Evolutionary conservation across 176 grass and related monocot genomes (phyloP), one percentile per base, ranked within the genome.

Genomic region (Luzula sylvatica): DNA sequence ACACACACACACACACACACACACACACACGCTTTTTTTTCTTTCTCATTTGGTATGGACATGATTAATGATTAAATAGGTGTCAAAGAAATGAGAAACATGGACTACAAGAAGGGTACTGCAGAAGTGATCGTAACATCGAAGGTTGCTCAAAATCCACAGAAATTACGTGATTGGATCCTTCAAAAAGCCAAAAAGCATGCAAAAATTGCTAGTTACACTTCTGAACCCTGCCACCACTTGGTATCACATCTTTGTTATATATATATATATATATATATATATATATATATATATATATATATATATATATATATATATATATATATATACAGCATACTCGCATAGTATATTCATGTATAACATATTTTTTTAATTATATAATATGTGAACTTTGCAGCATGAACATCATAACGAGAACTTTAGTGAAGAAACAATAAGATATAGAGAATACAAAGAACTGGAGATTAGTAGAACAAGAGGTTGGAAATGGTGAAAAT

Each of bases 1-100:
- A n/a, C n/a, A n/a, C n/a, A n/a, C n/a, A n/a, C n/a, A n/a, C n/a
- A n/a, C n/a, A n/a, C n/a, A n/a, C n/a, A n/a, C n/a, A n/a, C n/a
- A n/a, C 7, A 7, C 38, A 21, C 20, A 4, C 18, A 26, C 8
- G 7, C 15, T 2, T 41, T 4, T 58, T 5, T 26, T 16, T 61
- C 39, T 24, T 28, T 15, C 24, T 46, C n/a, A 61, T 61, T 19
- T 61, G 13, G 11, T 61, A 7, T 3, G 9, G 44, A 22, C 23
- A 25, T 21, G n/a, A n/a, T n/a, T n/a, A n/a, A 42, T 23, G 7
- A 15, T 25, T 61, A 16, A 16, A n/a, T 26, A 61, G 57, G 58
- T 46, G 58, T 61, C 26, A 61, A 42, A 61, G 41, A 44, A 61
- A 61, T 42, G 26, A 61, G 41, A 61, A 61, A 21, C 25, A 42